Evolutionary conservation across 1,284 basidiomycete genomes (phyloP).

Genomic region (Ceratobasidium papillatum): DNA sequence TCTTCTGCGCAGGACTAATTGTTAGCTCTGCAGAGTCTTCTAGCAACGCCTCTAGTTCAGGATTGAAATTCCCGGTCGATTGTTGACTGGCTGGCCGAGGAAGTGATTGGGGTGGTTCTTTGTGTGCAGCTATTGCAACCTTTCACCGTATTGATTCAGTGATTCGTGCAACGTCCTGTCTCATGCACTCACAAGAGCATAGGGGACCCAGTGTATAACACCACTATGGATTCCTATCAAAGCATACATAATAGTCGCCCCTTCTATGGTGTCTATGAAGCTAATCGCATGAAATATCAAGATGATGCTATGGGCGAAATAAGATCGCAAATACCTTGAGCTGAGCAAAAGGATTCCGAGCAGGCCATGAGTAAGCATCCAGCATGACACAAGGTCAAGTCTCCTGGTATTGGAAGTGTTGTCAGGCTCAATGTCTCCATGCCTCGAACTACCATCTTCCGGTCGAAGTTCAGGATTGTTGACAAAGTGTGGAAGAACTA

Average conservation of each 20-base stretch:
- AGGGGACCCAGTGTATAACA: conserved; percentile 57
- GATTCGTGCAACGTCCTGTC: neutral
- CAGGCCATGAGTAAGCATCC: conserved; percentile 46
- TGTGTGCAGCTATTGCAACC: conserved; percentile 31
- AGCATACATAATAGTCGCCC: conserved; percentile 57
- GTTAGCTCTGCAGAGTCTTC: neutral
- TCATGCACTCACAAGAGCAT: conserved; percentile 51
- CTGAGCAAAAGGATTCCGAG: conserved; percentile 54
- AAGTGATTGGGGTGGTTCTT: neutral
- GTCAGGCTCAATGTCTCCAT: neutral
- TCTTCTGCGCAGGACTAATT: neutral
- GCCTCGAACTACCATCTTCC: neutral
- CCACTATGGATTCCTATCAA: conserved; percentile 60
- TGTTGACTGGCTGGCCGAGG: neutral
- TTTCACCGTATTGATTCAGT: neutral
- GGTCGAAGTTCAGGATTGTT: conserved; percentile 25
- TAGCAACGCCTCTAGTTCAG: conserved; percentile 12
- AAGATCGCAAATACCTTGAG: conserved; percentile 50
- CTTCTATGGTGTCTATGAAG: conserved; percentile 52
- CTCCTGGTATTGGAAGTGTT: neutral
- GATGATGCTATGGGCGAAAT: neutral
- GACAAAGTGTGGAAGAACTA: conserved; percentile 59
- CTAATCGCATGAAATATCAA: conserved; percentile 36
- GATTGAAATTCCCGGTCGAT: neutral
- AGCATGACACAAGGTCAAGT: conserved; percentile 37